Conservation (phyloP, 805 yeast species). For the Starmerella floris region DNA sequence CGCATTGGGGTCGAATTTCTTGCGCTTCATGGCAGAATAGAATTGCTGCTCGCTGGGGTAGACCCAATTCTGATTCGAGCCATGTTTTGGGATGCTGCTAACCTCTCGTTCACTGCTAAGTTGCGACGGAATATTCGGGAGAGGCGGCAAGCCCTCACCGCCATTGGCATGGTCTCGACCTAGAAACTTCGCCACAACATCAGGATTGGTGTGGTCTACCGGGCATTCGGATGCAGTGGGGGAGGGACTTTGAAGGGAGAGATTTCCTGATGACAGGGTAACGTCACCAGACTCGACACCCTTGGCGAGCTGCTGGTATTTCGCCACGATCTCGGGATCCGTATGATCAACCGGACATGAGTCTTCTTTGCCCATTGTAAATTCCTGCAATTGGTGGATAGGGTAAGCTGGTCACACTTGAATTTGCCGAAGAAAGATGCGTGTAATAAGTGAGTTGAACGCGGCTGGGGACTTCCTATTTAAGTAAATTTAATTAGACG, state of each 20-base stretch:
- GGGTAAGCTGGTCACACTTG: too few relatives aligned
- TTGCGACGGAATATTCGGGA: conserved; percentile 20
- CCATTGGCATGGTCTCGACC: conserved; percentile 22
- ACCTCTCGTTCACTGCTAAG: conserved; percentile 65
- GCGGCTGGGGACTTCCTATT: too few relatives aligned
- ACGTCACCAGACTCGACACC: not conserved
- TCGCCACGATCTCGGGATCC: conserved; percentile 16
- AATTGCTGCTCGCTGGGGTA: conserved; percentile 94
- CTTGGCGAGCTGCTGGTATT: conserved; percentile 5
- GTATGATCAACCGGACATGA: conserved; percentile 20
- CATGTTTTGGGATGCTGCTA: conserved; percentile 74
- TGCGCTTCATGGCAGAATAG: conserved; percentile 84
- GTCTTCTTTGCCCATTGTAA: not conserved
- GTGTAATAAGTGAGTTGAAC: too few relatives aligned
- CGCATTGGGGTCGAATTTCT: conserved; percentile 72
- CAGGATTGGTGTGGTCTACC: conserved; percentile 19
- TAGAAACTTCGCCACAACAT: conserved; percentile 15
- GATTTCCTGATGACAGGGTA: not conserved
- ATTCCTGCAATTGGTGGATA: too few relatives aligned
- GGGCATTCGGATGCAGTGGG: conserved; percentile 11
- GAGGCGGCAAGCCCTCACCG: conserved; percentile 27
- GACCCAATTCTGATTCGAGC: conserved; percentile 58
- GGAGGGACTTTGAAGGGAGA: not conserved
- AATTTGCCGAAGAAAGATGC: too few relatives aligned
- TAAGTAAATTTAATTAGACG: too few relatives aligned